A percentile compares a stretch with the other conserved stretches of the same genome.
phyloP scores from a whole-genome alignment of 208 protist genomes.

The Wallacemonas rigidus region DNA sequence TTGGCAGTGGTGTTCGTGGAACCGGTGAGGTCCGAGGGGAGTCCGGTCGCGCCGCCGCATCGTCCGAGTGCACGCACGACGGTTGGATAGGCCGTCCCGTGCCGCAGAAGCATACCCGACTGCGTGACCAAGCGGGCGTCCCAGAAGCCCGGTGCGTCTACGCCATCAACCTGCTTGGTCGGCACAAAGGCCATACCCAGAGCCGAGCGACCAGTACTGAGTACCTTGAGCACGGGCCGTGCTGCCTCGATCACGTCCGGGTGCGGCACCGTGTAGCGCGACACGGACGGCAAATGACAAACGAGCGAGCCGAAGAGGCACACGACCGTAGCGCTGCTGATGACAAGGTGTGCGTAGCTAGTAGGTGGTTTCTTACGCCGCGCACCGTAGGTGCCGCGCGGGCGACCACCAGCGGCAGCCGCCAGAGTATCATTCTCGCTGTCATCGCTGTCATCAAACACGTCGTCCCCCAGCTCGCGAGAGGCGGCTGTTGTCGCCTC shows the following conservation, averaged over 20 bases:
- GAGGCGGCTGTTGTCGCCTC: not conserved
- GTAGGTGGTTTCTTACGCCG: not conserved
- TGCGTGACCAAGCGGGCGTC: constrained; percentile 33
- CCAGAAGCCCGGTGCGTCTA: constrained; percentile 25
- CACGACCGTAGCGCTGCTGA: constrained; percentile 67
- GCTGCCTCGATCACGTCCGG: constrained; percentile 15
- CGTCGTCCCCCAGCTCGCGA: not conserved
- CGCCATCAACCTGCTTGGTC: not conserved
- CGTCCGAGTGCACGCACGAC: constrained; percentile 8
- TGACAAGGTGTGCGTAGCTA: constrained; percentile 45
- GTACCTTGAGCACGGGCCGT: not conserved
- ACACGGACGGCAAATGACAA: constrained; percentile 59
- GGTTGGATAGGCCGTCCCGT: not conserved
- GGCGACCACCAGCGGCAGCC: constrained; percentile 1
- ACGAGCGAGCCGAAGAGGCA: constrained; percentile 67
- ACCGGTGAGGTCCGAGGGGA: not conserved
- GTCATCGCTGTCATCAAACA: constrained; percentile 19
- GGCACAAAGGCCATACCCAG: constrained; percentile 3
- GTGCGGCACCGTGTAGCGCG: constrained; percentile 21
- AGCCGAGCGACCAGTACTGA: not conserved
- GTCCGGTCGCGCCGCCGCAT: no score
- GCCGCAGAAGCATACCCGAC: constrained; percentile 10
- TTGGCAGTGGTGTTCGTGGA: not conserved
- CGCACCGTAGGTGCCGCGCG: not conserved
- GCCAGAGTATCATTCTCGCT: not conserved